Conservation (phyloP, 805 yeast genomes). For the Hanseniaspora jakobsenii region DNA sequence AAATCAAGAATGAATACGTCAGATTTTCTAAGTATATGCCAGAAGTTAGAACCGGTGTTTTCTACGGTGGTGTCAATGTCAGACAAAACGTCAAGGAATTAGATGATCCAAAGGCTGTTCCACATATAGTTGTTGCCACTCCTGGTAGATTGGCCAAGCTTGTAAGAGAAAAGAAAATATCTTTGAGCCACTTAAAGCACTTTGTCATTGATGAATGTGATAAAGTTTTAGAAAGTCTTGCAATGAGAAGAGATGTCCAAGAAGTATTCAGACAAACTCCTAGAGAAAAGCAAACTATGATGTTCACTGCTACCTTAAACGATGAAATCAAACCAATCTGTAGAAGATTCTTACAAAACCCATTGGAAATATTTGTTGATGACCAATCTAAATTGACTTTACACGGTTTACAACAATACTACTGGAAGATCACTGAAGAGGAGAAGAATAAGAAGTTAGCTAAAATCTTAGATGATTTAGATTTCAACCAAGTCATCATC, state of each 20-base stretch:
- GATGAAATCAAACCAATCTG: conserved; percentile 92
- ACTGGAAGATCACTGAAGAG: conserved; percentile 73
- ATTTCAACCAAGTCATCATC: conserved; percentile 95
- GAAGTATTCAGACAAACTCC: conserved; percentile 96
- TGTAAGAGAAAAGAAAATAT: conserved; percentile 78
- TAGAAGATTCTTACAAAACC: conserved; percentile 95
- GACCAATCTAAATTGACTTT: conserved; percentile 94
- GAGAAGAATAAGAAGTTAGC: conserved; percentile 89
- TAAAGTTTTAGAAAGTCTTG: conserved; percentile 80
- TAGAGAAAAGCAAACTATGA: conserved; percentile 97
- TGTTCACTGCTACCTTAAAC: conserved; percentile 93
- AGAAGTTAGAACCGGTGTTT: conserved; percentile 90
- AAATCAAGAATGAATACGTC: conserved; percentile 91
- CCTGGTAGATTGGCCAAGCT: conserved; percentile 96
- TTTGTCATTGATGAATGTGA: conserved; percentile 98
- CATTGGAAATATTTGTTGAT: conserved; percentile 92
- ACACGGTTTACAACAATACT: conserved; percentile 97
- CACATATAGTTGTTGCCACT: conserved; percentile 94
- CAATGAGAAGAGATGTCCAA: conserved; percentile 97
- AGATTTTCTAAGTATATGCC: conserved; percentile 98
- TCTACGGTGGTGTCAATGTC: conserved; percentile 90
- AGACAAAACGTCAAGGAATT: conserved; percentile 74
- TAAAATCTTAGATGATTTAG: conserved; percentile 83
- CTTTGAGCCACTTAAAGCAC: conserved; percentile 79
- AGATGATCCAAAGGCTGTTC: conserved; percentile 85